Evolutionary conservation across 2,329 filamentous ascomycete species (phyloP).

Genomic region (Gyromitra esculenta): DNA sequence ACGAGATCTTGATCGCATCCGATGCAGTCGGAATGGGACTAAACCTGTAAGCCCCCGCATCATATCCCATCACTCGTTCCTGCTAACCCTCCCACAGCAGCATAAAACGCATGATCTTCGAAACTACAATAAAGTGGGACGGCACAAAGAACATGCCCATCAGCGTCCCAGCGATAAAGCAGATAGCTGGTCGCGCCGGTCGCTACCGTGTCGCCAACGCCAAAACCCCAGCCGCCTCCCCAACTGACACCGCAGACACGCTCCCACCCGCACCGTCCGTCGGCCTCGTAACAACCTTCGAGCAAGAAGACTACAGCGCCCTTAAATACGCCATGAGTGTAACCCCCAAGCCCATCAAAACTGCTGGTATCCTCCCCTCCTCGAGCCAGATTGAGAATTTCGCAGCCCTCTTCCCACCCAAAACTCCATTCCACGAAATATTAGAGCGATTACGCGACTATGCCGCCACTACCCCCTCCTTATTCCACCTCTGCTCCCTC

Average conservation of each 20-base stretch:
- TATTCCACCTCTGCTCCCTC: constrained; percentile 76
- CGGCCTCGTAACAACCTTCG: constrained; percentile 82
- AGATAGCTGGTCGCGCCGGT: constrained; percentile 92
- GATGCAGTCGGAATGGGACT: constrained; percentile 98
- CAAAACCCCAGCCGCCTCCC: constrained; percentile 30
- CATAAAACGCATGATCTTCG: constrained; percentile 90
- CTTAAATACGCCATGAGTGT: constrained; percentile 71
- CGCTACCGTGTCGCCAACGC: constrained; percentile 75
- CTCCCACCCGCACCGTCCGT: constrained; percentile 61
- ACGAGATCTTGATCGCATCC: constrained; percentile 91
- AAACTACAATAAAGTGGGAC: constrained; percentile 77
- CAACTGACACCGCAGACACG: constrained; percentile 26
- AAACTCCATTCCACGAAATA: constrained; percentile 84
- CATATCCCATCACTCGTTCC: background rate
- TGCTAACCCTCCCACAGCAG: constrained; percentile 62
- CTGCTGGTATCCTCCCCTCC: constrained; percentile 80
- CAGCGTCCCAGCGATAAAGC: constrained; percentile 82
- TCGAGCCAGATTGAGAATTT: constrained; percentile 77
- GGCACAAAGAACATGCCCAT: constrained; percentile 69
- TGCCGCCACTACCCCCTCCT: constrained; percentile 70
- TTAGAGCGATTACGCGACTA: constrained; percentile 75
- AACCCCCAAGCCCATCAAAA: constrained; percentile 72
- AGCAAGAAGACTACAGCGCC: constrained; percentile 72
- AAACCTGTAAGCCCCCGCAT: constrained; percentile 72
- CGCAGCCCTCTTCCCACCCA: constrained; percentile 79